Evolutionary conservation across 306 rosid genomes (phyloP).

Genomic region (Comarum palustre): DNA sequence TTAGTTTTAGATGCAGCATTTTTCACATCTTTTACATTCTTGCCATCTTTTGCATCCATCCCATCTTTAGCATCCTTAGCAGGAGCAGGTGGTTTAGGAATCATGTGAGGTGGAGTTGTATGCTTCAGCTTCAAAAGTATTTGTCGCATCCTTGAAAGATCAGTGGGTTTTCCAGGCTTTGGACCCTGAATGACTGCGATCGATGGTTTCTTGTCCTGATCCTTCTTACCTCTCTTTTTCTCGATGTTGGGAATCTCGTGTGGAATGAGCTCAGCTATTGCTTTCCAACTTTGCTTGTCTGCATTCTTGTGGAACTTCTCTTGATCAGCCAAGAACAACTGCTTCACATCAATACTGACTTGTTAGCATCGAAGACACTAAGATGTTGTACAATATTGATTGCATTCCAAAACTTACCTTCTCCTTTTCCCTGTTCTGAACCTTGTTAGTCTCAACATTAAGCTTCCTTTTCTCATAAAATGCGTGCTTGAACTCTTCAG

Average conservation of each 20-base stretch:
- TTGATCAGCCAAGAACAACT: slow-evolving; percentile 72
- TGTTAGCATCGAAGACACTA: slow-evolving; percentile 12
- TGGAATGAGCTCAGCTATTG: slow-evolving; percentile 93
- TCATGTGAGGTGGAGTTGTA: slow-evolving; percentile 96
- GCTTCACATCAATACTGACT: slow-evolving; percentile 29
- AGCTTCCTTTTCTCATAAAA: slow-evolving; percentile 96
- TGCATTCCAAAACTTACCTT: slow-evolving; percentile 47
- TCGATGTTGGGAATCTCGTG: slow-evolving; percentile 90
- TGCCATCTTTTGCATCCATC: slow-evolving; percentile 36
- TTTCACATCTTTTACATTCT: slow-evolving; percentile 22
- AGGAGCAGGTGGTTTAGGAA: slow-evolving; percentile 87
- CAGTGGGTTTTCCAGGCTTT: slow-evolving; percentile 96
- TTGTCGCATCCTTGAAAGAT: slow-evolving; percentile 88
- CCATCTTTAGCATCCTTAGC: slow-evolving; percentile 59
- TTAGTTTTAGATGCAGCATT: slow-evolving; percentile 41
- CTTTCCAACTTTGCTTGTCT: slow-evolving; percentile 93
- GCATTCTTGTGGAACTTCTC: slow-evolving; percentile 97
- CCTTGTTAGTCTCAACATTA: slow-evolving; percentile 80
- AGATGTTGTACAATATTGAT: neutral
- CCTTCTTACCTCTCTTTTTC: slow-evolving; percentile 94
- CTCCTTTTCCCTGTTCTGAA: slow-evolving; percentile 88
- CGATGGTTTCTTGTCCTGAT: slow-evolving; percentile 89
- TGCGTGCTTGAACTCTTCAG: slow-evolving; percentile 71
- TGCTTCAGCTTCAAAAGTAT: slow-evolving; percentile 91
- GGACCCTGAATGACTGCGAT: slow-evolving; percentile 91